Evolutionary conservation across 164 flowering plant species (phyloP).

Genomic region (Annona cherimola): DNA sequence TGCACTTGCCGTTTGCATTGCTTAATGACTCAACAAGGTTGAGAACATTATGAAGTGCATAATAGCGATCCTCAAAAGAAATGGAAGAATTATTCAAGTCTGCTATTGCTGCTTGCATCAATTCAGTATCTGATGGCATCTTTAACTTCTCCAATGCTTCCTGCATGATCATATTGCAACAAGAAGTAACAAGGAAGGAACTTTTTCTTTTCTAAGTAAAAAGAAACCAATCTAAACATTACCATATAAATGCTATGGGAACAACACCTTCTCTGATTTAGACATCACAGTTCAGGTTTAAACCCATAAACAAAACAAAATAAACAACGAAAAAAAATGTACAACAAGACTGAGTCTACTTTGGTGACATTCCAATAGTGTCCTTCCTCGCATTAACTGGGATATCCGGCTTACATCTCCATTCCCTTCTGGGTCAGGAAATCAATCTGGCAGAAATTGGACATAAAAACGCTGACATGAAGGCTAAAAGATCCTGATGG

Average conservation of each 20-base stretch:
- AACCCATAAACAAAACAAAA: too few species aligned
- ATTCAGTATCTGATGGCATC: slow-evolving; percentile 83
- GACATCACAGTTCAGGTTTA: background rate
- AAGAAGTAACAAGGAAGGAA: background rate
- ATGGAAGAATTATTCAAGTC: slow-evolving; percentile 72
- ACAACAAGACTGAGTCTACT: background rate
- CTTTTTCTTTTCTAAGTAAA: background rate
- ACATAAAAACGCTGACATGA: background rate
- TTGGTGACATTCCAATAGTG: background rate
- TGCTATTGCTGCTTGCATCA: slow-evolving; percentile 81
- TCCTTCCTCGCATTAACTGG: too few species aligned
- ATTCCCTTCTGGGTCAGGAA: background rate
- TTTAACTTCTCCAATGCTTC: slow-evolving; percentile 67
- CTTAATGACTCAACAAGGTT: slow-evolving; percentile 85
- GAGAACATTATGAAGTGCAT: slow-evolving; percentile 73
- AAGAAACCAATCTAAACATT: background rate
- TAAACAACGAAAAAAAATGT: background rate
- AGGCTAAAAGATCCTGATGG: background rate
- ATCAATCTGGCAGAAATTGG: background rate
- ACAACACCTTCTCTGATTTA: background rate
- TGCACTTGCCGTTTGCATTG: slow-evolving; percentile 76
- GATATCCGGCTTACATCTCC: background rate
- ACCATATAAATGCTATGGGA: too few species aligned
- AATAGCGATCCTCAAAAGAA: slow-evolving; percentile 60
- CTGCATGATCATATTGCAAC: slow-evolving; percentile 30